Conservation (phyloP, 148 eudicot species). For the Cornus florida region DNA sequence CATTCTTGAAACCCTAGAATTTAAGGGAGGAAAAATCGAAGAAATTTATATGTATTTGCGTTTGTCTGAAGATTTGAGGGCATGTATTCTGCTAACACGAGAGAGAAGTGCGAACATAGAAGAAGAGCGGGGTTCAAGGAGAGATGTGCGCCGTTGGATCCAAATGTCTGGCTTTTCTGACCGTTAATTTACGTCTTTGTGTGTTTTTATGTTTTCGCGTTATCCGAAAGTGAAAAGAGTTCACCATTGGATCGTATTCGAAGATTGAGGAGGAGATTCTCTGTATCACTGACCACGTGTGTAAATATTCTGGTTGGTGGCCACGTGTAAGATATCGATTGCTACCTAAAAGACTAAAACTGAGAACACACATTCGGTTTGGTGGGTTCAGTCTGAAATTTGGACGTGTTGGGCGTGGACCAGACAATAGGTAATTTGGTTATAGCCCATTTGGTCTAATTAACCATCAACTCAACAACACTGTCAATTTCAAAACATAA, state of each 20-base stretch:
- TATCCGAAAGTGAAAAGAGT: background rate
- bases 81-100: background rate
- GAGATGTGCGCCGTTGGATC: conserved; percentile 11
- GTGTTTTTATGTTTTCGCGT: background rate
- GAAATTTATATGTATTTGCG: background rate
- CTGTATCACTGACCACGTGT: background rate
- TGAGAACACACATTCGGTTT: background rate
- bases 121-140: background rate
- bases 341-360: too few species aligned
- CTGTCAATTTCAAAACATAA: too few species aligned
- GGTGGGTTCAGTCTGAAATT: background rate
- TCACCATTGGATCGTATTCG: background rate
- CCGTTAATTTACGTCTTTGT: background rate
- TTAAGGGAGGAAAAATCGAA: background rate
- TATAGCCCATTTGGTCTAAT: too few species aligned
- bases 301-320: background rate
- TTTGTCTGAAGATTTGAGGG: background rate
- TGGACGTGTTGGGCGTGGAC: too few species aligned
- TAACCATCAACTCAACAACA: too few species aligned
- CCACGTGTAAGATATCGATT: background rate
- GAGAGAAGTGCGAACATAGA: background rate
- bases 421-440: too few species aligned
- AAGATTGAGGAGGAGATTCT: background rate
- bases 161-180: background rate
- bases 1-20: conserved; percentile 30